Evolutionary conservation across 768 basidiomycete genomes (phyloP).

Genomic region (Lentinula edodes): DNA sequence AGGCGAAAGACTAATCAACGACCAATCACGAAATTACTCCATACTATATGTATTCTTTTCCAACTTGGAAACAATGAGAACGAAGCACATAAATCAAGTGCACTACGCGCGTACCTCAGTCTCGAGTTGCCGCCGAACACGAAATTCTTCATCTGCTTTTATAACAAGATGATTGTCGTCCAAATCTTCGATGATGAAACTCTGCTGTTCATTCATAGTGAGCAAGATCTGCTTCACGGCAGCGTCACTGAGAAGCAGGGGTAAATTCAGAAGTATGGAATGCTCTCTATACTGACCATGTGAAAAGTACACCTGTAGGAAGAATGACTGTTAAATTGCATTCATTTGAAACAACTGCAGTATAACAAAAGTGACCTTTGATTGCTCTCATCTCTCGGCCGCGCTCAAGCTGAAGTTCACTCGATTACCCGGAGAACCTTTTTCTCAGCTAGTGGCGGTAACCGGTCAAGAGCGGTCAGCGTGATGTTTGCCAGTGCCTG

Average conservation of each 20-base stretch:
- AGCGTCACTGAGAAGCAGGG: slow-evolving; percentile 51
- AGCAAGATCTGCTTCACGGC: slow-evolving; percentile 87
- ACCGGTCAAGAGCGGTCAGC: not conserved
- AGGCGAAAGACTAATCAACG: no score
- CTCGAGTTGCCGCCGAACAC: slow-evolving; percentile 68
- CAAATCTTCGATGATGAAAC: slow-evolving; percentile 83
- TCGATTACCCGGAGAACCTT: not conserved
- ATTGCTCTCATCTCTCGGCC: slow-evolving; percentile 50
- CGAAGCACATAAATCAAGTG: not conserved
- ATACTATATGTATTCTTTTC: slow-evolving; percentile 85
- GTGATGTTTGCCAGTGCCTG: not conserved
- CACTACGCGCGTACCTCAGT: slow-evolving; percentile 49
- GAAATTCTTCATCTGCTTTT: slow-evolving; percentile 75
- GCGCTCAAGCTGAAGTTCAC: not conserved
- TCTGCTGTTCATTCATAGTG: slow-evolving; percentile 72
- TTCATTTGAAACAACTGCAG: not conserved
- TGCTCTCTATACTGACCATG: slow-evolving; percentile 42
- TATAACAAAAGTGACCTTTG: slow-evolving; percentile 37
- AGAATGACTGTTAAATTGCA: not conserved
- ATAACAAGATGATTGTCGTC: slow-evolving; percentile 83
- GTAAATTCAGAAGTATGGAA: not conserved
- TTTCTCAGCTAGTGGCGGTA: not conserved
- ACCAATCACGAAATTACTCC: slow-evolving; percentile 27
- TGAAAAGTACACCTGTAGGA: slow-evolving; percentile 54
- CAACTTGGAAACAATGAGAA: slow-evolving; percentile 35